A percentile compares a stretch with the other conserved stretches of the same genome.
Conservation (phyloP, 352 stramenopile species). For the Aphanomyces euteiches region DNA sequence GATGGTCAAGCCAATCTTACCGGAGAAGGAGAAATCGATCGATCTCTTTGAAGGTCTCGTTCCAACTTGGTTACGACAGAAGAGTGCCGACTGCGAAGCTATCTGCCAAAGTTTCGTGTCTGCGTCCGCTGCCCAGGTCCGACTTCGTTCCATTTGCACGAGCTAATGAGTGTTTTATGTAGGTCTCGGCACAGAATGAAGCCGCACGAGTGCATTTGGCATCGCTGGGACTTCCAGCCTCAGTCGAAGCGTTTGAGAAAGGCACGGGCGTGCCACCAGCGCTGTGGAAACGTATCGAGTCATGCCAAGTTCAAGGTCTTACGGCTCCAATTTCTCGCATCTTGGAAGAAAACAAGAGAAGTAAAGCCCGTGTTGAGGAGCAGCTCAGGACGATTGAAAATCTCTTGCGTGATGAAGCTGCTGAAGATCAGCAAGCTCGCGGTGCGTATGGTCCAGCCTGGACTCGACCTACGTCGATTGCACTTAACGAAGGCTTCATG, state of each 20-base stretch:
- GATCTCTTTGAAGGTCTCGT: conserved; percentile 75
- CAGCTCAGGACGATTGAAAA: conserved; percentile 53
- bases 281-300: conserved; percentile 29
- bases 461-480: conserved; percentile 47
- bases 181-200: conserved; percentile 50
- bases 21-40: conserved; percentile 47
- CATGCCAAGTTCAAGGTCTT: conserved; percentile 19
- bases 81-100: conserved; percentile 46
- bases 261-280: conserved; percentile 23
- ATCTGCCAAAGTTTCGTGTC: conserved; percentile 48
- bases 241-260: conserved; percentile 74
- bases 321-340: conserved; percentile 23
- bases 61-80: conserved; percentile 48
- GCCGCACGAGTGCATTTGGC: conserved; percentile 49
- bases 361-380: conserved; percentile 56
- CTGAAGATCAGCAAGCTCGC: conserved; percentile 62
- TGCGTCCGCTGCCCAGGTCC: conserved; percentile 36
- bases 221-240: conserved; percentile 59
- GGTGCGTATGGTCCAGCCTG: conserved; percentile 64
- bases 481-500: conserved; percentile 55
- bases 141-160: not conserved
- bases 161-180: not conserved
- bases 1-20: conserved; percentile 59
- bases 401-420: conserved; percentile 51
- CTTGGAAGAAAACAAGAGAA: conserved; percentile 50